phyloP scores from a whole-genome alignment of 768 basidiomycete species.

The Chalciporus piperatus region DNA sequence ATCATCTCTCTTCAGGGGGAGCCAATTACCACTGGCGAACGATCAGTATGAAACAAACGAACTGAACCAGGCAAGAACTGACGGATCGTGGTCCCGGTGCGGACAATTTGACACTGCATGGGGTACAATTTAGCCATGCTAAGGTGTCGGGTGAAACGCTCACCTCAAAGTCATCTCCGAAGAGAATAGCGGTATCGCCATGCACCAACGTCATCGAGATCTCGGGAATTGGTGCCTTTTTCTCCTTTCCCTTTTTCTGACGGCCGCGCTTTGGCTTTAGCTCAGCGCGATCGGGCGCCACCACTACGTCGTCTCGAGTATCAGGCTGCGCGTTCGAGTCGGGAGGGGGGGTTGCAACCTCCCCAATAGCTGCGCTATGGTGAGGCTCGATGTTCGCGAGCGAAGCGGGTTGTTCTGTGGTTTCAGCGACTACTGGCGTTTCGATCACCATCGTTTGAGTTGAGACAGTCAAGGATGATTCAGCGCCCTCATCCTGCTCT shows the following conservation, averaged over 20 bases:
- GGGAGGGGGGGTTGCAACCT: neutral
- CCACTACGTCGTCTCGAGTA: neutral
- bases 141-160: constrained; percentile 14
- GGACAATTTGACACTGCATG: constrained; percentile 27
- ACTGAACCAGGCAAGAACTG: constrained; percentile 11
- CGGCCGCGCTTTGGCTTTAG: constrained; percentile 1
- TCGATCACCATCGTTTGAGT: neutral
- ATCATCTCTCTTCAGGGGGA: constrained; percentile 15
- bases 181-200: constrained; percentile 37
- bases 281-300: neutral
- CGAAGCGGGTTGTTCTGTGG: neutral
- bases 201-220: constrained; percentile 37
- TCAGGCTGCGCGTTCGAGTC: too few relatives aligned
- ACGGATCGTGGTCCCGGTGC: constrained; percentile 31
- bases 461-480: neutral
- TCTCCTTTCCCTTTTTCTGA: constrained; percentile 21
- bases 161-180: constrained; percentile 41
- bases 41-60: constrained; percentile 9
- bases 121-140: constrained; percentile 3
- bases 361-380: neutral
- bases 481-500: neutral
- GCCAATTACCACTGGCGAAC: constrained; percentile 27
- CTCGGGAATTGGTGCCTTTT: constrained; percentile 12
- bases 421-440: constrained; percentile 1
- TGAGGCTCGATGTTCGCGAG: neutral